Conservation (phyloP, 176 grass and related monocot species). For the bread wheat (Triticum aestivum) region DNA sequence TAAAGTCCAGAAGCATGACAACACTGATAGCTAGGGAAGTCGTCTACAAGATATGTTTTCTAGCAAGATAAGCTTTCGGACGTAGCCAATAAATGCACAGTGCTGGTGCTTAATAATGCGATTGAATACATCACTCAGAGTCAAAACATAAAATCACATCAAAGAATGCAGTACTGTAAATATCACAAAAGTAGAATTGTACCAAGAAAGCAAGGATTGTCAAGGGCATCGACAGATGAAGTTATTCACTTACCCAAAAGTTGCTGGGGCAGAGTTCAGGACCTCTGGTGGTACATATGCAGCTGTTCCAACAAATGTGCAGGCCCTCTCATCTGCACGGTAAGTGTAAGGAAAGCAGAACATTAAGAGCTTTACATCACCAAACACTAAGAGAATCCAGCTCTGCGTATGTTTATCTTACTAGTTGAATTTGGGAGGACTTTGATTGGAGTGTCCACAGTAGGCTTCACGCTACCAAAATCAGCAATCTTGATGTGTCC, state of each 20-base stretch:
- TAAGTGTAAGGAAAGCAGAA: constrained; percentile 11
- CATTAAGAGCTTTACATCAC: neutral
- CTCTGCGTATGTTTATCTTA: constrained; percentile 33
- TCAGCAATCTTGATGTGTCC: constrained; percentile 97
- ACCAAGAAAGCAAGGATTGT: constrained; percentile 2
- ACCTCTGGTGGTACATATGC: constrained; percentile 98
- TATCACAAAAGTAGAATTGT: neutral
- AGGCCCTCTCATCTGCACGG: constrained; percentile 79
- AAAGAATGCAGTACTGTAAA: constrained; percentile 3
- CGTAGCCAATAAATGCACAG: neutral
- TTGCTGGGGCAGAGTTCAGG: constrained; percentile 90
- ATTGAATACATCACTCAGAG: neutral
- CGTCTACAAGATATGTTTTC: neutral
- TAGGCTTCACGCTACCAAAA: constrained; percentile 98
- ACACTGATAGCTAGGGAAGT: neutral
- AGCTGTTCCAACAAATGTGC: constrained; percentile 96
- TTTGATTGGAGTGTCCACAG: constrained; percentile 63
- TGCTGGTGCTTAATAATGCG: neutral
- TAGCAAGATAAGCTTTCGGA: neutral
- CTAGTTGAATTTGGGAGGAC: constrained; percentile 93
- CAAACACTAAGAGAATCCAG: neutral
- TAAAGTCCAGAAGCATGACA: neutral
- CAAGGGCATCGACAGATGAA: neutral
- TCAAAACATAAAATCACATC: constrained; percentile 14
- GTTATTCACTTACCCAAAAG: constrained; percentile 72